phyloP scores from a whole-genome alignment of 1,139 yeast genomes.

The Zhuliangozyma blackwelliae region DNA sequence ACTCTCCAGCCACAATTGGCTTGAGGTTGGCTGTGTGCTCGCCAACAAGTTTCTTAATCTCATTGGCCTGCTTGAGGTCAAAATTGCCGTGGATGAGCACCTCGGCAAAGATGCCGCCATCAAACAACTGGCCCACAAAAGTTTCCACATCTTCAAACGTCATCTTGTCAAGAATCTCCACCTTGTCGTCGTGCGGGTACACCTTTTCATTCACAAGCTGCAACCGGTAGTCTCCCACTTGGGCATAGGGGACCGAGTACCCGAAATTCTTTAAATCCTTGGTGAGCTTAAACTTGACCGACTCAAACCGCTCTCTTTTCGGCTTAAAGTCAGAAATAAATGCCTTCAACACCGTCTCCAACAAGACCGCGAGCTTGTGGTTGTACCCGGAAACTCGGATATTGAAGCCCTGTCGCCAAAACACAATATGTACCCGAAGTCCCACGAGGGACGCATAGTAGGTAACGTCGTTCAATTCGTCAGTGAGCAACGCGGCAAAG shows the following conservation, averaged over 20 bases:
- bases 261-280: conserved; percentile 69
- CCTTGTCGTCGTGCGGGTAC: conserved; percentile 61
- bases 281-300: conserved; percentile 57
- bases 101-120: conserved; percentile 57
- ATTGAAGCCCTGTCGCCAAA: conserved; percentile 68
- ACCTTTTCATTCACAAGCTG: conserved; percentile 66
- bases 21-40: conserved; percentile 18
- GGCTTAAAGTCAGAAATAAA: conserved; percentile 49
- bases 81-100: conserved; percentile 79
- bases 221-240: conserved; percentile 60
- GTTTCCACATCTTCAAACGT: conserved; percentile 46
- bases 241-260: conserved; percentile 71
- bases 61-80: conserved; percentile 47
- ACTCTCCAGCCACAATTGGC: conserved; percentile 35
- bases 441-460: conserved; percentile 88
- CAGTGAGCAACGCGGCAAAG: conserved; percentile 67
- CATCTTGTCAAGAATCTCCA: conserved; percentile 44
- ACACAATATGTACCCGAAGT: conserved; percentile 51
- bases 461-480: conserved; percentile 68
- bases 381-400: conserved; percentile 75
- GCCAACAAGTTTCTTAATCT: conserved; percentile 19
- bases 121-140: conserved; percentile 41
- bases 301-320: conserved; percentile 54
- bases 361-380: conserved; percentile 65
- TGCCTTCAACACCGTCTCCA: conserved; percentile 55